Base-by-base conservation (phyloP, 2,329 filamentous ascomycete species). In the Talaromyces amestolkiae region DNA sequence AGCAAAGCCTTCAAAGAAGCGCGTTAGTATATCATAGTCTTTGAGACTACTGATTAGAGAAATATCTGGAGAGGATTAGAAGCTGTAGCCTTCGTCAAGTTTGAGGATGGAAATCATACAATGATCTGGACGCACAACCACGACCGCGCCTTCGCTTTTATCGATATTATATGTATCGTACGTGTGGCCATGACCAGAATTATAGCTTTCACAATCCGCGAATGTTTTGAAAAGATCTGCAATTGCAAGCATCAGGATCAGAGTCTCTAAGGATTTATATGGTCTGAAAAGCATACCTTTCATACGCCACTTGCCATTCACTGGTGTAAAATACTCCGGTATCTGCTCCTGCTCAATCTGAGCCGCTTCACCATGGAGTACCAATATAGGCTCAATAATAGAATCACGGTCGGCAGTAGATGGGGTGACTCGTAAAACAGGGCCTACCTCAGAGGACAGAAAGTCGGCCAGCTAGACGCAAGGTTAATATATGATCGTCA, bases 51-150 rank as follows among this genome's bases (percentile, higher is more conserved):
- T 61, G 47, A 65, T 41, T 8, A 61, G 19, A 31, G 63, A 65
- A 15, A 65, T 58, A 61, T 65, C 53, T 56, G 10, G 1, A 37
- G 10, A 7, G 33, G 6, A 22, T 56, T 24, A 56, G 53, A 6
- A 54, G 2, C 24, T 37, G 10, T n/a, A 9, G 11, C n/a, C 31
- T 31, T 31, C 7, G 27, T 31, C 4, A 31, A 31, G 27, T 31
- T 31, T 13, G 6, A 0, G 22, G 22, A 10, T 37, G 17, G n/a
- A 24, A 11, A 4, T 37, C 58, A 17, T 65, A 65, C 64, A 65
- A 22, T 65, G 64, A 78, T 92, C 90, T 1, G 89, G 90, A 61
- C 89, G 76, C 1, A 88, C 78, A 1, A 88, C 77, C 0, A 90
- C 83, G 2, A 87, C 76, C 66, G 85, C 87, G 0, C 89, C 89